These are phyloP conservation scores for Blastobotrys apis DNA, from an alignment of 1,139 yeast genomes.

Conservation along the genomic window DNA sequence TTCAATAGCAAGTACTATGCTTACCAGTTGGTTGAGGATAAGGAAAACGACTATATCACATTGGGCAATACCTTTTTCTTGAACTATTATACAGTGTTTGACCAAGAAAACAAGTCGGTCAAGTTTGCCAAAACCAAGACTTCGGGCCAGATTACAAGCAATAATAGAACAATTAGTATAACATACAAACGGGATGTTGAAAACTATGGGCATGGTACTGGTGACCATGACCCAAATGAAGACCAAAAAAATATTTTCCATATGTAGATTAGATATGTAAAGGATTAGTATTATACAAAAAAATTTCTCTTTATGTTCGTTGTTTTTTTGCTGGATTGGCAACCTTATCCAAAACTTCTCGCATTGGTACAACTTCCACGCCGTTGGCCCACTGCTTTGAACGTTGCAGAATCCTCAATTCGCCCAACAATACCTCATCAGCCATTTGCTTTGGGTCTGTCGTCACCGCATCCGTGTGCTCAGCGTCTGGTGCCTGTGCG, in stretches of 20 bases:
- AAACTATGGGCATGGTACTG: too few relatives aligned
- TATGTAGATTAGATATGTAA: too few relatives aligned
- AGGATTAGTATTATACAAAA: too few relatives aligned
- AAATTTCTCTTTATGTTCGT: too few relatives aligned
- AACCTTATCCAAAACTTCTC: constrained; percentile 14
- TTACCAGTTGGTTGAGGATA: background rate
- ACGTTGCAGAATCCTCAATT: constrained; percentile 24
- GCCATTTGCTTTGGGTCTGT: constrained; percentile 26
- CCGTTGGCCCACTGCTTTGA: constrained; percentile 22
- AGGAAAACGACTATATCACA: background rate
- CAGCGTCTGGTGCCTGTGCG: constrained; percentile 12
- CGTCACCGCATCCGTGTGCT: constrained; percentile 18
- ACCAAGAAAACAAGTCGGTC: background rate
- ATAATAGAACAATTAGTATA: too few relatives aligned
- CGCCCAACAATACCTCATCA: constrained; percentile 27
- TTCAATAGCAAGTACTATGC: too few relatives aligned
- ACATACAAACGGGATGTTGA: too few relatives aligned
- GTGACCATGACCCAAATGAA: too few relatives aligned
- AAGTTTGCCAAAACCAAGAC: too few relatives aligned
- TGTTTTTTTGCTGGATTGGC: constrained; percentile 9
- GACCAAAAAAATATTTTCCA: too few relatives aligned
- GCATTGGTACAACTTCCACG: constrained; percentile 10
- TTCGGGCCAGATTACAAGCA: too few relatives aligned
- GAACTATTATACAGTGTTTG: background rate
- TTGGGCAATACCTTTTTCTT: background rate